These are phyloP conservation scores for Penicillium sp. DNA, from an alignment of 2,329 filamentous ascomycete genomes.

Conservation along the genomic window DNA sequence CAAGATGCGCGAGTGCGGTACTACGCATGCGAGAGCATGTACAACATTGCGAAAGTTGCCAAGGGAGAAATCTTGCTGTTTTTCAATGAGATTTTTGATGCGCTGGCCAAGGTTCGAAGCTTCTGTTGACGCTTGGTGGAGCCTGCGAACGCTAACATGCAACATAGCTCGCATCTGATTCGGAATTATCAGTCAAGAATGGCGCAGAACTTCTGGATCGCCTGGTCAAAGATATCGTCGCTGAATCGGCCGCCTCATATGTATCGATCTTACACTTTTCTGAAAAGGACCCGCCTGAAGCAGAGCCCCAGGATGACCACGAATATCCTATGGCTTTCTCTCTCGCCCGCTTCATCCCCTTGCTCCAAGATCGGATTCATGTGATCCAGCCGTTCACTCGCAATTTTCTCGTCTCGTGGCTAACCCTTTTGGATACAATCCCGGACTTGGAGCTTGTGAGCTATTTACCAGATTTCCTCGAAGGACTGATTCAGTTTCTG, in stretches of 20 bases:
- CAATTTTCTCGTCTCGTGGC: constrained; percentile 94
- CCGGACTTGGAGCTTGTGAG: constrained; percentile 92
- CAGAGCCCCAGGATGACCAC: constrained; percentile 36
- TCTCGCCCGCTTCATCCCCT: constrained; percentile 80
- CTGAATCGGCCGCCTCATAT: constrained; percentile 91
- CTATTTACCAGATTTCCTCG: constrained; percentile 86
- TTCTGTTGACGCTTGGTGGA: neutral
- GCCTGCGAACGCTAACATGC: constrained; percentile 12
- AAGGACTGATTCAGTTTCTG: constrained; percentile 83
- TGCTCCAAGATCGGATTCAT: constrained; percentile 89
- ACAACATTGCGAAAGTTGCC: constrained; percentile 98
- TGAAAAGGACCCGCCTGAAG: constrained; percentile 46
- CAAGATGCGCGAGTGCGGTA: constrained; percentile 97
- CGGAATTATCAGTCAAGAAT: constrained; percentile 95
- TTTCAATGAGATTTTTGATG: constrained; percentile 98
- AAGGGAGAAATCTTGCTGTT: constrained; percentile 96
- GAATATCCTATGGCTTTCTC: constrained; percentile 86
- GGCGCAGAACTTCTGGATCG: constrained; percentile 92
- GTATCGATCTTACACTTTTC: constrained; percentile 76
- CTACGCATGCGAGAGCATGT: constrained; percentile 99
- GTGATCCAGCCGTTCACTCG: constrained; percentile 93
- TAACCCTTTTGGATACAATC: constrained; percentile 90
- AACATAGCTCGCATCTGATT: constrained; percentile 81
- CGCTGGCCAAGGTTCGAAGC: constrained; percentile 76
- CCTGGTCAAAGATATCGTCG: constrained; percentile 91